These are phyloP conservation scores for Geranium rotundifolium DNA, from an alignment of 345 rosid species.

Conservation along the genomic window DNA sequence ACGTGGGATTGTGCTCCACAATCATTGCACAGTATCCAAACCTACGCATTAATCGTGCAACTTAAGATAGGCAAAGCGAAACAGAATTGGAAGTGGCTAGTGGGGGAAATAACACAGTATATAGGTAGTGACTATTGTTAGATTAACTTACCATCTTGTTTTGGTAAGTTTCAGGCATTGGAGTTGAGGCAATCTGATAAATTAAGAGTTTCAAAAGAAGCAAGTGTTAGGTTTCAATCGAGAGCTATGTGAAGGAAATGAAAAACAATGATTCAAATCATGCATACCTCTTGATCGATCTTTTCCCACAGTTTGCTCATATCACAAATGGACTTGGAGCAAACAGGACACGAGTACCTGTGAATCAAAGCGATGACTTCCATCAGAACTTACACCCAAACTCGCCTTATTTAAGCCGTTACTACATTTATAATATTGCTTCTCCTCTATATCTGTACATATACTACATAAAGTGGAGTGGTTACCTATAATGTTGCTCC, in stretches of 20 bases:
- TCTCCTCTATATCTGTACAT: too few species aligned
- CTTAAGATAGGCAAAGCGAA: not conserved
- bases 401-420: not conserved
- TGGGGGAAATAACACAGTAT: not conserved
- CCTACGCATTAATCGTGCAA: conserved; percentile 18
- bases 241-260: not conserved
- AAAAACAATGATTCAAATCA: not conserved
- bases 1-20: conserved; percentile 51
- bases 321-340: conserved; percentile 72
- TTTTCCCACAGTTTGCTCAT: conserved; percentile 66
- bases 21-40: conserved; percentile 91
- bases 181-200: conserved; percentile 60
- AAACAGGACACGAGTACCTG: conserved; percentile 81
- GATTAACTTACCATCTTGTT: conserved; percentile 44
- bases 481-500: conserved; percentile 40
- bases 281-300: conserved; percentile 72
- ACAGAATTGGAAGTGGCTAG: not conserved
- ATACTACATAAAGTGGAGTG: not conserved
- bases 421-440: too few species aligned
- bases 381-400: not conserved
- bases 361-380: conserved; percentile 5
- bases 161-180: conserved; percentile 60
- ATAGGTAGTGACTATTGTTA: not conserved
- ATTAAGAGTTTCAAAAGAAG: not conserved
- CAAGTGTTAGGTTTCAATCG: not conserved